phyloP scores from a whole-genome alignment of 495 filamentous ascomycete species.

The Penicillium roqueforti region DNA sequence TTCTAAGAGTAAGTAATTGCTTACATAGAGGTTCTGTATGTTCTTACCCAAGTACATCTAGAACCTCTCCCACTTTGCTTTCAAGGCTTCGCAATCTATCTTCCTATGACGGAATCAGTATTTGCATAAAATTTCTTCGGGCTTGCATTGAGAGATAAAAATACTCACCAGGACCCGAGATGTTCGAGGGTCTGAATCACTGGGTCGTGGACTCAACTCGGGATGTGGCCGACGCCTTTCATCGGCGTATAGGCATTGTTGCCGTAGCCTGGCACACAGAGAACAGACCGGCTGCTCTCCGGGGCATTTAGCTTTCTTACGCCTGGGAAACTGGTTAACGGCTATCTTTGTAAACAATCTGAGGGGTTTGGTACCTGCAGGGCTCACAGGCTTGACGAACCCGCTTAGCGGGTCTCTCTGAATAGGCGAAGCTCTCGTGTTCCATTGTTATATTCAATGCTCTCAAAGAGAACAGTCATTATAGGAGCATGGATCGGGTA shows the following conservation, averaged over 20 bases:
- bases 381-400: constrained; percentile 47
- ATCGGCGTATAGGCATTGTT: constrained; percentile 40
- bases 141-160: background rate
- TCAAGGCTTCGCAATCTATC: constrained; percentile 39
- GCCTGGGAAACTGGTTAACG: constrained; percentile 24
- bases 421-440: constrained; percentile 10
- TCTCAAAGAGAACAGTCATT: background rate
- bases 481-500: background rate
- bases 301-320: constrained; percentile 48
- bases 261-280: constrained; percentile 40
- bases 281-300: constrained; percentile 48
- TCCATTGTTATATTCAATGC: constrained; percentile 18
- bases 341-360: background rate
- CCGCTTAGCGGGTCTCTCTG: constrained; percentile 38
- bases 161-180: constrained; percentile 24
- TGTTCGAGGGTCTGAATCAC: constrained; percentile 7
- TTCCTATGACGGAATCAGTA: constrained; percentile 28
- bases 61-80: constrained; percentile 36
- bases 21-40: background rate
- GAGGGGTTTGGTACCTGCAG: constrained; percentile 29
- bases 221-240: constrained; percentile 28
- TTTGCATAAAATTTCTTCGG: background rate
- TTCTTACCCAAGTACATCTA: constrained; percentile 29
- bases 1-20: background rate
- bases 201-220: constrained; percentile 12